A percentile compares a stretch with the other conserved stretches of the same genome.
Conservation (phyloP, 1,284 basidiomycete genomes). For the Ustilago lituana region DNA sequence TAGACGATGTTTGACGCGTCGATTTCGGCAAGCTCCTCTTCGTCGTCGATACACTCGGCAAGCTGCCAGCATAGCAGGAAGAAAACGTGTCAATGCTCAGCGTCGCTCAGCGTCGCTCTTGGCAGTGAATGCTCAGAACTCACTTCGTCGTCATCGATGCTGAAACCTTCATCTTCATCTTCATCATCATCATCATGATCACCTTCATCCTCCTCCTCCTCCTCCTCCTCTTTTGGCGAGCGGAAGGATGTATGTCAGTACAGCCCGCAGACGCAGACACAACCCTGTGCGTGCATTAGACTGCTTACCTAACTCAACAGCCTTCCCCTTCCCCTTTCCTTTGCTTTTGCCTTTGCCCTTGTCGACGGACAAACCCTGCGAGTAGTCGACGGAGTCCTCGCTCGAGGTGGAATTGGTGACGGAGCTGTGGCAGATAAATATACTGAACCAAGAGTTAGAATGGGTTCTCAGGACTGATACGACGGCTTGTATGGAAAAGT, state of each 20-base stretch:
- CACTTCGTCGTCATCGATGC: conserved; percentile 46
- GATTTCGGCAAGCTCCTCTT: conserved; percentile 52
- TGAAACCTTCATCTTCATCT: conserved; percentile 41
- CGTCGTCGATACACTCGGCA: conserved; percentile 46
- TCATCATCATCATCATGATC: conserved; percentile 40
- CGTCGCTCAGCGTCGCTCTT: too few species aligned
- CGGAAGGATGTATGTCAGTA: background rate
- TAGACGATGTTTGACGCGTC: conserved; percentile 51
- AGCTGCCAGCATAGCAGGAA: conserved; percentile 8
- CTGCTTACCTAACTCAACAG: conserved; percentile 45
- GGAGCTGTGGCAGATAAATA: conserved; percentile 8
- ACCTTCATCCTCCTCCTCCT: conserved; percentile 30
- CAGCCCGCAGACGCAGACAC: background rate
- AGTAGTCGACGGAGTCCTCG: conserved; percentile 11
- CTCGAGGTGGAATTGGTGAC: background rate
- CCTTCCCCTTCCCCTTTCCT: conserved; percentile 50
- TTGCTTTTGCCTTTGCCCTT: conserved; percentile 57
- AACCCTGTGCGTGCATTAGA: too few species aligned
- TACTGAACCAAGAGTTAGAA: too few species aligned
- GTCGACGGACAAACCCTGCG: conserved; percentile 18
- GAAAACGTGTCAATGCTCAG: conserved; percentile 1
- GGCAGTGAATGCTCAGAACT: too few species aligned
- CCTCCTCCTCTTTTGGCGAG: conserved; percentile 5
- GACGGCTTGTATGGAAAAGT: too few species aligned
- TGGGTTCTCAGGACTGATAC: too few species aligned